Evolutionary conservation across 2,329 filamentous ascomycete genomes (phyloP), one percentile per base, ranked within the genome.

Genomic region (Sporothrix phasma): DNA sequence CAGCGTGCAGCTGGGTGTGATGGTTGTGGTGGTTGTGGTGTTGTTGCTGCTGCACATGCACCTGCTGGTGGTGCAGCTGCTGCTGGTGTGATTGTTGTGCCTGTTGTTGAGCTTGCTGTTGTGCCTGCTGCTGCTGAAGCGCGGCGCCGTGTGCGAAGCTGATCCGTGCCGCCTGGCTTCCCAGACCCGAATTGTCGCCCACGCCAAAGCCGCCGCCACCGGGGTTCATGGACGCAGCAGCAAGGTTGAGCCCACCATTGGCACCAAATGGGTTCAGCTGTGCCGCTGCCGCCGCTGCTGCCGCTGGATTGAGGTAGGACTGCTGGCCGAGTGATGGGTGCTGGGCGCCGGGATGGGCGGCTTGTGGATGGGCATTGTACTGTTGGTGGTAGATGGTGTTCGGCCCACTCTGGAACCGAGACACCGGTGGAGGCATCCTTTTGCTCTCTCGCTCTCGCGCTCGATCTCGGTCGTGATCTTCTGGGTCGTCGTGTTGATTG

Each of bases 161-260:
- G 82, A 94, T 89, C 72, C 93, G 86, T 66, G 90, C 91, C 67
- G 90, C 91, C 74, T 95, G 90, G 74, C 90, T 93, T 37, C 87
- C 90, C 61, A 96, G 84, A 1, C 91, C 90, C 22, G 89, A 88
- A 59, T 80, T 81, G 67, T 82, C 83, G 8, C 86, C 86, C 8
- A 82, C 83, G 64, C 62, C 53, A 31, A 64, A 64, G 11, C 60
- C 83, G 67, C 77, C 83, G 64, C 76, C 73, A 47, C 69, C 73
- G 19, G 76, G 70, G 69, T 79, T 80, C 76, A 81, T 79, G 64
- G 81, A 56, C 17, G 64, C 65, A 1, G 64, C 65, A 11, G 64
- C 82, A 65, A 86, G 77, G 60, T 82, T 82, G 10, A 79, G 75
- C 68, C 79, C 81, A 65, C 77, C 79, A 69, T 82, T 84, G 13